phyloP scores from a whole-genome alignment of 257 asterid species.

The Apocynum venetum region DNA sequence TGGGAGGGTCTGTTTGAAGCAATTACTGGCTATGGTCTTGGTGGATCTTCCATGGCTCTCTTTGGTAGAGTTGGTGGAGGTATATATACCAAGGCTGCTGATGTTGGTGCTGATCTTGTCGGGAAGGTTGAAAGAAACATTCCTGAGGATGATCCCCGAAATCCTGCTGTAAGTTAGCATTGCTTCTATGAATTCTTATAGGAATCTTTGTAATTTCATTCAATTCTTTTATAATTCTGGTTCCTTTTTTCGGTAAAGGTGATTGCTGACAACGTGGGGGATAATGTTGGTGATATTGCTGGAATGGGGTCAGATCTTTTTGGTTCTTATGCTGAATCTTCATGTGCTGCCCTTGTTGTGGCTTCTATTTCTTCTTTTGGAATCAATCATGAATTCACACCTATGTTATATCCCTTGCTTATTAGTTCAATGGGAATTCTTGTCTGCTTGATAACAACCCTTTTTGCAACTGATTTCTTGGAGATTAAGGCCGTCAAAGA shows the following conservation, averaged over 20 bases:
- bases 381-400: conserved; percentile 68
- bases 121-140: conserved; percentile 54
- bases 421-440: conserved; percentile 85
- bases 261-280: conserved; percentile 95
- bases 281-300: conserved; percentile 95
- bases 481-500: conserved; percentile 42
- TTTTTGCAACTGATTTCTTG: conserved; percentile 45
- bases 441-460: conserved; percentile 78
- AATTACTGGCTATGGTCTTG: conserved; percentile 87
- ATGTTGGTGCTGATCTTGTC: conserved; percentile 55
- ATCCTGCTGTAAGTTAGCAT: conserved; percentile 40
- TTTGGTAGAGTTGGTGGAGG: conserved; percentile 97
- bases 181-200: background rate
- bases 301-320: conserved; percentile 67
- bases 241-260: conserved; percentile 40
- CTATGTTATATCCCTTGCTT: conserved; percentile 75
- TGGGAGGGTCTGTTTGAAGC: conserved; percentile 96
- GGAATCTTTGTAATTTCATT: background rate
- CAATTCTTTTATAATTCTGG: background rate
- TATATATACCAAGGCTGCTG: conserved; percentile 71
- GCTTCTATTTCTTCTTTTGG: conserved; percentile 53
- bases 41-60: conserved; percentile 94
- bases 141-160: conserved; percentile 54
- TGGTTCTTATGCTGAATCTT: conserved; percentile 50
- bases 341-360: conserved; percentile 51